phyloP scores from a whole-genome alignment of 768 basidiomycete species.

The Leccinum broughii region DNA sequence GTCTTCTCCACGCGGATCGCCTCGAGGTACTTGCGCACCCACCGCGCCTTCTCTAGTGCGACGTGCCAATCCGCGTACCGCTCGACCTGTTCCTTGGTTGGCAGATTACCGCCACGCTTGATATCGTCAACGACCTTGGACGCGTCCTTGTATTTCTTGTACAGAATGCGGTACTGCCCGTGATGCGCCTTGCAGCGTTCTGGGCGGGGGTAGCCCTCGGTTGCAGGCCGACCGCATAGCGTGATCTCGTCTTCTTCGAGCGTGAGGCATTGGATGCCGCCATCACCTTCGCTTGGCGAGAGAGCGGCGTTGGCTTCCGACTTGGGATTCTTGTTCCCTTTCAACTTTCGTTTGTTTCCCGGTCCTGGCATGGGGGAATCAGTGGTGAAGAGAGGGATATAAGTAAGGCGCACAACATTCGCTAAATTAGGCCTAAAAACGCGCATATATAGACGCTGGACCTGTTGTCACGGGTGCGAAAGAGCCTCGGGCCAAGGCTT shows the following conservation, averaged over 20 bases:
- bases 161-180: constrained; percentile 26
- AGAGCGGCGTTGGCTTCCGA: background rate
- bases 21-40: constrained; percentile 31
- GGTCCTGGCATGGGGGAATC: constrained; percentile 10
- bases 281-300: background rate
- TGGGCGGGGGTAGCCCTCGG: constrained; percentile 17
- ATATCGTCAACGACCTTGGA: constrained; percentile 26
- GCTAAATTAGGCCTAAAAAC: background rate
- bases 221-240: constrained; percentile 21
- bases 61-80: constrained; percentile 12
- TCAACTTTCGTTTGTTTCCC: constrained; percentile 10
- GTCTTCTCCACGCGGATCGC: constrained; percentile 34
- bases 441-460: background rate
- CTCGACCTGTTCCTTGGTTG: constrained; percentile 17
- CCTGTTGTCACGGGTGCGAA: background rate
- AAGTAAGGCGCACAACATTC: background rate
- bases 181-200: constrained; percentile 29
- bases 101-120: constrained; percentile 15
- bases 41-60: constrained; percentile 21
- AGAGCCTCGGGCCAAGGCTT: background rate
- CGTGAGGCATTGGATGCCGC: constrained; percentile 14
- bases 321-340: background rate
- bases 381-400: background rate
- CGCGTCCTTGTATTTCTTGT: constrained; percentile 30
- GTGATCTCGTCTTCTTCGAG: constrained; percentile 30